Base-by-base conservation (phyloP, 2,329 filamentous ascomycete species). In the Escovopsis weberi region DNA sequence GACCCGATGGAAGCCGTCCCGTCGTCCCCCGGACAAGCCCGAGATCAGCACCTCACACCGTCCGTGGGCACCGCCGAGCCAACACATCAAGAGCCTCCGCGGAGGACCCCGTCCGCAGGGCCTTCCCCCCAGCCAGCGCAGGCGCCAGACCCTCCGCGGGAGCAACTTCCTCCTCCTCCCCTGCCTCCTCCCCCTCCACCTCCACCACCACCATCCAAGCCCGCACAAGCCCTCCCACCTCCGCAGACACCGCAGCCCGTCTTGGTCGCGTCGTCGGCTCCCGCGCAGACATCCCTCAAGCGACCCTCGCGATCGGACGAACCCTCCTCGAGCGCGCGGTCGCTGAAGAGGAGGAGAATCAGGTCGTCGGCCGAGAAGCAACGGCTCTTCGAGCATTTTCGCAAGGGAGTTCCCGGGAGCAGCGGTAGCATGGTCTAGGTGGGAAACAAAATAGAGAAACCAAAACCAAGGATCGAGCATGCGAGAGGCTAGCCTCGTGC, bases 331-430 rank as follows among this genome's bases (percentile, higher is more conserved):
- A 47, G 40, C 7, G 41, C 36, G 26, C 48, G 42, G 6, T 18
- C 46, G 9, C 45, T 41, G 15, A 37, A 47, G 33, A 50, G 45
- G 6, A 45, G 43, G 12, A 41, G 40, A 18, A 42, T 43, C 28
- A 46, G 51, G 15, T 47, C 51, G 18, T 45, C 41, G 6, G 53
- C 54, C 37, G 49, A 57, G 33, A 46, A 49, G 33, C 53, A 43
- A 2, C 52, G 50, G 18, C 44, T 60, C 26, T 45, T 50, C 15
- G 53, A 55, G 30, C 51, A 56, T 42, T 54, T 59, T 43, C 46
- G 53, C 30, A 54, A 48, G 38, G 51, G 46, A 18, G 49, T 39
- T 36, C 23, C 26, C 12, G 23, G 41, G 26, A 50, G 50, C 32
- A 49, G 39, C 37, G 34, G 38, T n/a, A 33, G n/a, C 10, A 28